These are phyloP conservation scores for Leucocoprinus leucothites DNA, from an alignment of 768 basidiomycete species.

Conservation along the genomic window DNA sequence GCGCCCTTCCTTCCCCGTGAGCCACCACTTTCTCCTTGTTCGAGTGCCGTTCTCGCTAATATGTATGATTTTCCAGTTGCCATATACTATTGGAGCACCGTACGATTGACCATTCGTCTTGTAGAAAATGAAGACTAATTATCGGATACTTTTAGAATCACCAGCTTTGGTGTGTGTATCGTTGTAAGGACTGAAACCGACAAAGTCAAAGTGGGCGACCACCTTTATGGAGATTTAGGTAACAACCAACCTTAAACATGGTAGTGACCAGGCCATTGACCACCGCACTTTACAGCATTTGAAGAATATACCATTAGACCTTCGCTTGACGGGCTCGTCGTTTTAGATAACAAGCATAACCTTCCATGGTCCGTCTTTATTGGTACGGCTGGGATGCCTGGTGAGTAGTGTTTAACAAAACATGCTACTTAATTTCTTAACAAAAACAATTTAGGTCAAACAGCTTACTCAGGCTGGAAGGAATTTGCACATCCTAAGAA, in stretches of 20 bases:
- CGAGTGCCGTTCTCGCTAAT: no score
- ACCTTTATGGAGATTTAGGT: constrained; percentile 36
- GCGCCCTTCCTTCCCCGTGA: constrained; percentile 29
- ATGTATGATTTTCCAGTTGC: not conserved
- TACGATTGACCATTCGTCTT: constrained; percentile 2
- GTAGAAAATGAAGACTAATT: constrained; percentile 36
- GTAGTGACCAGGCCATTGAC: not conserved
- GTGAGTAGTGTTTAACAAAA: constrained; percentile 23
- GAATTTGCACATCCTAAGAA: constrained; percentile 35
- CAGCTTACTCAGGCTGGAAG: constrained; percentile 38
- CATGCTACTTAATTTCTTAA: not conserved
- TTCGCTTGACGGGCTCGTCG: constrained; percentile 17
- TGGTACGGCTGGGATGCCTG: constrained; percentile 54
- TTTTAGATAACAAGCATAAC: constrained; percentile 38
- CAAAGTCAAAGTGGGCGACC: constrained; percentile 32
- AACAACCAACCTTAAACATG: constrained; percentile 2
- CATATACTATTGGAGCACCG: not conserved
- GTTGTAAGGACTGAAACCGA: constrained; percentile 40
- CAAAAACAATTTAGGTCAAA: constrained; percentile 25
- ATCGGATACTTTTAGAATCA: constrained; percentile 18
- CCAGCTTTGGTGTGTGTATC: constrained; percentile 38
- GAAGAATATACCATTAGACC: constrained; percentile 35
- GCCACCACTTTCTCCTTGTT: no score
- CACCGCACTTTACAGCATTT: constrained; percentile 25
- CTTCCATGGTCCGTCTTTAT: constrained; percentile 48